Conservation (phyloP, 106 monocot genomes). For the Dactylorhiza incarnata region DNA sequence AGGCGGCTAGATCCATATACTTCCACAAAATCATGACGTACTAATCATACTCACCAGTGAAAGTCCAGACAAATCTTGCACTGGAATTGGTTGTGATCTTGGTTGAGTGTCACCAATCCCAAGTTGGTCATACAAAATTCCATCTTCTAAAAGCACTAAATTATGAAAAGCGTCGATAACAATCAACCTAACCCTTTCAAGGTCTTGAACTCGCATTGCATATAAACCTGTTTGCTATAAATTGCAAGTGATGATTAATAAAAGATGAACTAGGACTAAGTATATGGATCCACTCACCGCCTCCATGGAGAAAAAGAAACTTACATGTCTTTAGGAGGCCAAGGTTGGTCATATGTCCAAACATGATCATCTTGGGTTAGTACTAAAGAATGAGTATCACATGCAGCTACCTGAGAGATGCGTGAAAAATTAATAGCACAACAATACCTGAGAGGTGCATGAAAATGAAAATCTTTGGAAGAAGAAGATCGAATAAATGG, state of each 20-base stretch:
- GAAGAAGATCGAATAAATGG: too few species aligned
- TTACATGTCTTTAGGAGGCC: slow-evolving; percentile 99
- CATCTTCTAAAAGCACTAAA: slow-evolving; percentile 79
- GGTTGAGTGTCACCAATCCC: slow-evolving; percentile 98
- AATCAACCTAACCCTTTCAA: slow-evolving; percentile 68
- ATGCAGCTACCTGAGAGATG: slow-evolving; percentile 81
- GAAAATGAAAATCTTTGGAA: too few species aligned
- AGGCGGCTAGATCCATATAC: too few species aligned
- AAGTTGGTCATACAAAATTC: slow-evolving; percentile 83
- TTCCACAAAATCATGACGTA: background rate
- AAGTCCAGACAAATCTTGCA: slow-evolving; percentile 76
- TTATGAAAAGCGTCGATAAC: slow-evolving; percentile 97
- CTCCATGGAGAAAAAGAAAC: slow-evolving; percentile 3
- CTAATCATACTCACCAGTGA: slow-evolving; percentile 47
- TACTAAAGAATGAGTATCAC: slow-evolving; percentile 93
- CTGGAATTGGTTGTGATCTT: slow-evolving; percentile 81
- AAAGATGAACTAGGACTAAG: background rate
- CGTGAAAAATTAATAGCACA: background rate
- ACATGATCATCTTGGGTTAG: slow-evolving; percentile 81
- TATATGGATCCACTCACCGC: background rate
- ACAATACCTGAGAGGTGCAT: too few species aligned
- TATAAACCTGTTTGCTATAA: slow-evolving; percentile 82
- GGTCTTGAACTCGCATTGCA: slow-evolving; percentile 86
- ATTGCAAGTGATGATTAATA: background rate
- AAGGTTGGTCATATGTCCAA: slow-evolving; percentile 99